Percentiles rank a stretch among this genome's conserved stretches.
phyloP scores from a whole-genome alignment of 306 rosid genomes.

The Acacia confusa region DNA sequence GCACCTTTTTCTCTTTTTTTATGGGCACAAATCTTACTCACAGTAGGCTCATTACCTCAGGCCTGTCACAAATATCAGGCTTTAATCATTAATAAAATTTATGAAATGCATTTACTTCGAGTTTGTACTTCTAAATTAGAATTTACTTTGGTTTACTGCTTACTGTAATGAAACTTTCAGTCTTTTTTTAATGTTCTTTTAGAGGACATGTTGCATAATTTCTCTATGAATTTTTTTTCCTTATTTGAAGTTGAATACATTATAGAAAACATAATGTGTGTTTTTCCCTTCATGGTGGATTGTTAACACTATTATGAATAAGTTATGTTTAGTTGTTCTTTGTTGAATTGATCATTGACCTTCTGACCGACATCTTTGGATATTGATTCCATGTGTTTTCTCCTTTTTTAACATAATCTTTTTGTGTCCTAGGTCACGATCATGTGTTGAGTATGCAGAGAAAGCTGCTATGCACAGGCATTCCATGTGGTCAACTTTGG shows the following conservation, averaged over 20 bases:
- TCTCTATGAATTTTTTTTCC: conserved; percentile 5
- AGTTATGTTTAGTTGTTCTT: conserved; percentile 11
- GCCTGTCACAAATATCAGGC: not conserved
- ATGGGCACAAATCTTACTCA: not conserved
- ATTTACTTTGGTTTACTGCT: conserved; percentile 1
- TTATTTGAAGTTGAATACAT: conserved; percentile 7
- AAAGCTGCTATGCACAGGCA: conserved; percentile 82
- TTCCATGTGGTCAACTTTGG: conserved; percentile 83
- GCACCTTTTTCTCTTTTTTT: not conserved
- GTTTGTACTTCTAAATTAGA: not conserved
- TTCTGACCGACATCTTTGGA: conserved; percentile 23
- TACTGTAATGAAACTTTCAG: not conserved
- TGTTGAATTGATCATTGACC: conserved; percentile 14
- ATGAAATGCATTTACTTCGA: conserved; percentile 12
- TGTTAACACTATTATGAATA: not conserved
- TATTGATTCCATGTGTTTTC: conserved; percentile 25
- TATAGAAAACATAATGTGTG: not conserved
- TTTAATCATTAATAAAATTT: conserved; percentile 25
- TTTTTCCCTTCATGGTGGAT: not conserved
- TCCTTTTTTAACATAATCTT: conserved; percentile 26
- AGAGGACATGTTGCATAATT: not conserved
- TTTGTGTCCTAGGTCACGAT: conserved; percentile 58
- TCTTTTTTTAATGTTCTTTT: not conserved
- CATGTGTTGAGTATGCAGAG: conserved; percentile 83
- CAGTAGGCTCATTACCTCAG: not conserved